A percentile compares a stretch with the other conserved stretches of the same genome.
phyloP scores from a whole-genome alignment of 2,329 filamentous ascomycete genomes.

The Colletotrichum navitas region DNA sequence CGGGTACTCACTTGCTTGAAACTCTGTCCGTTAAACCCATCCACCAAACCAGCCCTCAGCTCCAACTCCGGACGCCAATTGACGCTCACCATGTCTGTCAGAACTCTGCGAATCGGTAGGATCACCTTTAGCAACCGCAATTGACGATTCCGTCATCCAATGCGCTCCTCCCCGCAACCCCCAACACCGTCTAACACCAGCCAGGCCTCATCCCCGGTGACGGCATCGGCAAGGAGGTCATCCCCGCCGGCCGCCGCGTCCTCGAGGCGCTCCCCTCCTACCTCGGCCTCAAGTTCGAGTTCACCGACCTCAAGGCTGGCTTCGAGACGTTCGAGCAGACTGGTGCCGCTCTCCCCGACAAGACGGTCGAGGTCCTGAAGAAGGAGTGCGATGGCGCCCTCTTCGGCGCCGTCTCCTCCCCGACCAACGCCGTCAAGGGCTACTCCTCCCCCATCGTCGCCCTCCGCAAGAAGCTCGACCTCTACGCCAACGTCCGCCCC shows the following conservation, averaged over 20 bases:
- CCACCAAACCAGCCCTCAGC: conserved; percentile 13
- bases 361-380: conserved; percentile 89
- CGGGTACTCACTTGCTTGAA: background rate
- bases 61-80: conserved; percentile 32
- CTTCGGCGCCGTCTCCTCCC: conserved; percentile 95
- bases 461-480: conserved; percentile 91
- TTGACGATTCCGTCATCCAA: conserved; percentile 2
- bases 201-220: conserved; percentile 93
- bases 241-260: conserved; percentile 90
- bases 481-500: conserved; percentile 97
- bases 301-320: conserved; percentile 91
- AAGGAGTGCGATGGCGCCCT: conserved; percentile 95
- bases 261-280: conserved; percentile 94
- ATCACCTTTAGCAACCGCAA: background rate
- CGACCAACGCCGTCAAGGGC: conserved; percentile 88
- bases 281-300: conserved; percentile 93
- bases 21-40: background rate
- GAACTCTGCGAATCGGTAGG: conserved; percentile 58
- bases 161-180: background rate
- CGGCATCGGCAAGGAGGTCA: conserved; percentile 98
- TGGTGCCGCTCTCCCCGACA: conserved; percentile 88
- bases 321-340: conserved; percentile 94
- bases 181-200: conserved; percentile 4
- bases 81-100: conserved; percentile 53
- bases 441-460: conserved; percentile 98